These are phyloP conservation scores for Ophiostoma sp. DNA, from an alignment of 2,329 filamentous ascomycete genomes.

Conservation along the genomic window DNA sequence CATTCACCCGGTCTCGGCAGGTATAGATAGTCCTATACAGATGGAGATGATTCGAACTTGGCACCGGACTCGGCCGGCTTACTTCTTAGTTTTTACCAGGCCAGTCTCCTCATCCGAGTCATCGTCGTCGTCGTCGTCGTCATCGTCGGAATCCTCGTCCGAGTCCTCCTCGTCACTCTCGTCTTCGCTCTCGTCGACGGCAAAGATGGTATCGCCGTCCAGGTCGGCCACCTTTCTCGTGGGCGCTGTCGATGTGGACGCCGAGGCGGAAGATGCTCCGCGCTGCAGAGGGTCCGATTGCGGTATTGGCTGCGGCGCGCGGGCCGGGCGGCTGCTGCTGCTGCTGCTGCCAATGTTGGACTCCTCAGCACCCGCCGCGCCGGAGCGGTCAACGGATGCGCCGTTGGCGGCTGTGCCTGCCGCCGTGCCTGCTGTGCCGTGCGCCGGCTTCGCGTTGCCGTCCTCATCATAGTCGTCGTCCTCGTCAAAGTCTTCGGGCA, in stretches of 20 bases:
- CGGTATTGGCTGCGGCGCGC: slow-evolving; percentile 28
- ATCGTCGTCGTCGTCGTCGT: slow-evolving; percentile 75
- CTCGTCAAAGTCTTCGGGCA: slow-evolving; percentile 59
- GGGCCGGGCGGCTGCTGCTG: slow-evolving; percentile 23
- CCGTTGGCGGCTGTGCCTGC: slow-evolving; percentile 27
- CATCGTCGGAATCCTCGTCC: slow-evolving; percentile 59
- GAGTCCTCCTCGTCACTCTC: slow-evolving; percentile 76
- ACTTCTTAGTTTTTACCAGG: slow-evolving; percentile 47
- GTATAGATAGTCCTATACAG: not conserved
- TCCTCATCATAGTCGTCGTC: slow-evolving; percentile 57
- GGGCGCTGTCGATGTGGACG: not conserved
- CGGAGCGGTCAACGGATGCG: slow-evolving; percentile 28
- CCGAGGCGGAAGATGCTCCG: slow-evolving; percentile 35
- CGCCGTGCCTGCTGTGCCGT: slow-evolving; percentile 31
- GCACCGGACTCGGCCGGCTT: not conserved
- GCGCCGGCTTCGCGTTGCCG: slow-evolving; percentile 45
- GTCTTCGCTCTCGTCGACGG: slow-evolving; percentile 79
- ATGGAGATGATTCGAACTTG: not conserved
- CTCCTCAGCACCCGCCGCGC: slow-evolving; percentile 37
- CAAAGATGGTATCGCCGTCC: slow-evolving; percentile 93
- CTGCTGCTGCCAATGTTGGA: slow-evolving; percentile 22
- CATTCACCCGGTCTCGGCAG: not conserved
- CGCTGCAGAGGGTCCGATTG: slow-evolving; percentile 21
- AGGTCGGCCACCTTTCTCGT: slow-evolving; percentile 37
- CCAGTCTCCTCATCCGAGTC: slow-evolving; percentile 53